phyloP scores from a whole-genome alignment of 257 asterid species.

The Forsythia viridissima region DNA sequence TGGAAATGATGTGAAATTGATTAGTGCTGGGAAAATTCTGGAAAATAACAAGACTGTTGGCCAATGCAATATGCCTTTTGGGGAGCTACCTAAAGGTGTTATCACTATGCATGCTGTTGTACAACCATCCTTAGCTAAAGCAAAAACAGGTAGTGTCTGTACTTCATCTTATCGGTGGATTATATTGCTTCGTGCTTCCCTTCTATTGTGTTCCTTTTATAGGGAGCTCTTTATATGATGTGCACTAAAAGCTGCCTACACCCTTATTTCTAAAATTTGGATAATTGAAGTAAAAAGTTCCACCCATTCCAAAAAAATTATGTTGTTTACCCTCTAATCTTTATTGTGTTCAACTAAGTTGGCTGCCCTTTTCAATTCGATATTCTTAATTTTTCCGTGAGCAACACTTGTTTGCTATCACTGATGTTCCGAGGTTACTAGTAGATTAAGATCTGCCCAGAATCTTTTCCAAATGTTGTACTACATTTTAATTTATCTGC shows the following conservation, averaged over 20 bases:
- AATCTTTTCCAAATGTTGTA: not conserved
- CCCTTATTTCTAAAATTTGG: not conserved
- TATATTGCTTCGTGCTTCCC: not conserved
- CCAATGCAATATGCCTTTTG: conserved; percentile 52
- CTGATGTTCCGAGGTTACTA: not conserved
- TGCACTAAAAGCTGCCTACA: not conserved
- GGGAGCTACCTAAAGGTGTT: conserved; percentile 55
- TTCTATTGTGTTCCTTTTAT: not conserved
- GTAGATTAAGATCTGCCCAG: not conserved
- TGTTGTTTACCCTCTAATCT: not conserved
- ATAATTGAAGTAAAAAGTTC: not conserved
- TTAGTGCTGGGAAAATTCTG: conserved; percentile 77
- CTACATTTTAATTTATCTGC: not conserved
- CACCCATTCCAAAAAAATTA: not conserved
- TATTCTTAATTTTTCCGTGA: not conserved
- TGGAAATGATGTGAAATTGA: conserved; percentile 79
- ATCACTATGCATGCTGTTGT: conserved; percentile 59
- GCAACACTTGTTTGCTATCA: not conserved
- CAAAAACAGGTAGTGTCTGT: conserved; percentile 40
- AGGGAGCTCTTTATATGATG: not conserved
- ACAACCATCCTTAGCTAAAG: conserved; percentile 51
- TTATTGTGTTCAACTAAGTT: not conserved
- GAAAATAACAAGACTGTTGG: conserved; percentile 76
- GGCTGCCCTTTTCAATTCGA: not conserved
- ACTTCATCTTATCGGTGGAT: not conserved